phyloP scores from a whole-genome alignment of 2,329 filamentous ascomycete genomes.

The Pseudogymnoascus sp. region DNA sequence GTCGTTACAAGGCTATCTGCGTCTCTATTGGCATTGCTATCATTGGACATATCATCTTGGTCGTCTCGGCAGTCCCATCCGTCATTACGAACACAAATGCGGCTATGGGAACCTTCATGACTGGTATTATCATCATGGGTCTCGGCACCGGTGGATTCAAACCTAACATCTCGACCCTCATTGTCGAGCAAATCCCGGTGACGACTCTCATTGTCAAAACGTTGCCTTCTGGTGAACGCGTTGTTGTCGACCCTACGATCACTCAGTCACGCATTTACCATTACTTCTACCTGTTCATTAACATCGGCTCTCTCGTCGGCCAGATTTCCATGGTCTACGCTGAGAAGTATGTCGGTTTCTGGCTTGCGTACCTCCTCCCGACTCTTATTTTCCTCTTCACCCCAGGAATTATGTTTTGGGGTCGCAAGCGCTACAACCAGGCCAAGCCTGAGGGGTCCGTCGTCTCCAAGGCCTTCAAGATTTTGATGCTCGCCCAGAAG shows the following conservation, averaged over 20 bases:
- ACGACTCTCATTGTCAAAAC: constrained; percentile 23
- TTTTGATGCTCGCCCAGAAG: constrained; percentile 49
- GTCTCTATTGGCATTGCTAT: constrained; percentile 40
- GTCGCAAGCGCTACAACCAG: constrained; percentile 50
- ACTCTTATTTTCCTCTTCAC: constrained; percentile 43
- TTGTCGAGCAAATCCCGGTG: constrained; percentile 28
- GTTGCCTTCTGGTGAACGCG: constrained; percentile 25
- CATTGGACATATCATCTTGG: constrained; percentile 47
- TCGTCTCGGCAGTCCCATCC: constrained; percentile 46
- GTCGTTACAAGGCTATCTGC: constrained; percentile 56
- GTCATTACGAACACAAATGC: constrained; percentile 33
- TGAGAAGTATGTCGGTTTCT: constrained; percentile 47
- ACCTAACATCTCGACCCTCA: constrained; percentile 30
- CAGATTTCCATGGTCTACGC: constrained; percentile 44
- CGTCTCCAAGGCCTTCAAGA: constrained; percentile 50
- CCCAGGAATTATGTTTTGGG: constrained; percentile 49
- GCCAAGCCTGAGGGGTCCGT: constrained; percentile 60
- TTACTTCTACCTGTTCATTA: constrained; percentile 47
- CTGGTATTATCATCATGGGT: constrained; percentile 41
- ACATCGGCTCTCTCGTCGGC: constrained; percentile 38
- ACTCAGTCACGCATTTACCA: constrained; percentile 29
- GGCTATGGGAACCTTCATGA: constrained; percentile 44
- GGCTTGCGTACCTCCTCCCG: constrained; percentile 37
- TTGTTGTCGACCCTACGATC: constrained; percentile 29
- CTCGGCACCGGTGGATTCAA: constrained; percentile 42